These are phyloP conservation scores for Mycena epipterygia DNA, from an alignment of 768 basidiomycete genomes.

Conservation along the genomic window DNA sequence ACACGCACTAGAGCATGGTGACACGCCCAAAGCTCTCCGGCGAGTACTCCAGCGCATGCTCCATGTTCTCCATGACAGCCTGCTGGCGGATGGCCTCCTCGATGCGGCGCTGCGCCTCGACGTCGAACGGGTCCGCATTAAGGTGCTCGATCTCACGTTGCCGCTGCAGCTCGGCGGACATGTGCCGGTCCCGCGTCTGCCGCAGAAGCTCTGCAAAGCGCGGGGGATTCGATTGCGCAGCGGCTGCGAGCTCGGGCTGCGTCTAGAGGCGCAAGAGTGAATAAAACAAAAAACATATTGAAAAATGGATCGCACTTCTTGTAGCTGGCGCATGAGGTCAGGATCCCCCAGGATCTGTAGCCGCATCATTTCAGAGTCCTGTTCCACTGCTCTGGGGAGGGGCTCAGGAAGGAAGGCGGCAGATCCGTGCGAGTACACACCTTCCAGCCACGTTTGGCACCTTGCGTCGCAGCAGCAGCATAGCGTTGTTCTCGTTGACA, in stretches of 20 bases:
- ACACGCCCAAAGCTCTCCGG: constrained; percentile 96
- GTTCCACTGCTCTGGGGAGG: constrained; percentile 69
- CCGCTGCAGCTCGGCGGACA: constrained; percentile 65
- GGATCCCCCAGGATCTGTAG: constrained; percentile 91
- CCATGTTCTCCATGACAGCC: constrained; percentile 92
- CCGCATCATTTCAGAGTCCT: constrained; percentile 92
- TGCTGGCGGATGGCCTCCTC: constrained; percentile 94
- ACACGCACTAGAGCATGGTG: constrained; percentile 93
- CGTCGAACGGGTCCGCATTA: constrained; percentile 90
- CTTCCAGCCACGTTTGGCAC: constrained; percentile 58
- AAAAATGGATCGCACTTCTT: constrained; percentile 61
- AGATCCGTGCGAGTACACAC: constrained; percentile 41
- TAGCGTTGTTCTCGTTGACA: constrained; percentile 68
- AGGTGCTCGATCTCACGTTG: constrained; percentile 76
- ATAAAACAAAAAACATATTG: not conserved
- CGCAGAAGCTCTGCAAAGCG: constrained; percentile 83
- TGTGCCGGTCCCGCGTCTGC: constrained; percentile 69
- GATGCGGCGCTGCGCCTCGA: constrained; percentile 93
- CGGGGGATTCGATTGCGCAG: constrained; percentile 74
- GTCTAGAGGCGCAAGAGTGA: constrained; percentile 57
- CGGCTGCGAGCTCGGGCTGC: constrained; percentile 86
- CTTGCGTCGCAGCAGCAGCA: constrained; percentile 78
- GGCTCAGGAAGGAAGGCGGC: not conserved
- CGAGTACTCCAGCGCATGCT: constrained; percentile 93
- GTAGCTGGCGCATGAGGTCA: constrained; percentile 79